phyloP scores from a whole-genome alignment of 2,329 filamentous ascomycete genomes.

The Calonectria hawksworthii region DNA sequence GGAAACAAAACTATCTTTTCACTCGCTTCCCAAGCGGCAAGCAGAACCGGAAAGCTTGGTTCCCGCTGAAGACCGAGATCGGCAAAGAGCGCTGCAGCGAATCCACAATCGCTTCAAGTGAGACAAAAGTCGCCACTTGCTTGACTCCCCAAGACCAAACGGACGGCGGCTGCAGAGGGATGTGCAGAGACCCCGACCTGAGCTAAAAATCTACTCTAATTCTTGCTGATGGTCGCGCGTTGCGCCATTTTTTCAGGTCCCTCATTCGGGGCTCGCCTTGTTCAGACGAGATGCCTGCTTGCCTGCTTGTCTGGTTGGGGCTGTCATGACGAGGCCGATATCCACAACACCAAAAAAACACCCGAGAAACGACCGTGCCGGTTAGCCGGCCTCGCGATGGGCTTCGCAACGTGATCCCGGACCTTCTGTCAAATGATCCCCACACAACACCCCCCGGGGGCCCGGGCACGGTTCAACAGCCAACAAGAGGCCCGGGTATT shows the following conservation, averaged over 20 bases:
- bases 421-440: not conserved
- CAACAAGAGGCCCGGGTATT: constrained; percentile 18
- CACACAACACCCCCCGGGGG: not conserved
- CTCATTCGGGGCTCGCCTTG: not conserved
- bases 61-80: not conserved
- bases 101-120: not conserved
- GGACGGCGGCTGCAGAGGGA: not conserved
- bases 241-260: constrained; percentile 21
- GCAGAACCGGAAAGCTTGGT: not conserved
- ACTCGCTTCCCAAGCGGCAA: not conserved
- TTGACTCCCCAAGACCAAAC: not conserved
- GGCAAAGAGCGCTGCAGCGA: not conserved
- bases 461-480: constrained; percentile 8
- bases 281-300: not conserved
- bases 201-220: constrained; percentile 15
- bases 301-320: constrained; percentile 3
- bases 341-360: constrained; percentile 10
- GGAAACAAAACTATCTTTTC: not conserved
- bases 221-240: not conserved
- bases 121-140: not conserved
- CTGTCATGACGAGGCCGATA: constrained; percentile 11
- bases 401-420: constrained; percentile 4
- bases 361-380: constrained; percentile 31
- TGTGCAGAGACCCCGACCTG: not conserved
- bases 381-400: constrained; percentile 7